Base-by-base conservation (phyloP, 768 basidiomycete genomes). In the Dioszegia aurantiaca region DNA sequence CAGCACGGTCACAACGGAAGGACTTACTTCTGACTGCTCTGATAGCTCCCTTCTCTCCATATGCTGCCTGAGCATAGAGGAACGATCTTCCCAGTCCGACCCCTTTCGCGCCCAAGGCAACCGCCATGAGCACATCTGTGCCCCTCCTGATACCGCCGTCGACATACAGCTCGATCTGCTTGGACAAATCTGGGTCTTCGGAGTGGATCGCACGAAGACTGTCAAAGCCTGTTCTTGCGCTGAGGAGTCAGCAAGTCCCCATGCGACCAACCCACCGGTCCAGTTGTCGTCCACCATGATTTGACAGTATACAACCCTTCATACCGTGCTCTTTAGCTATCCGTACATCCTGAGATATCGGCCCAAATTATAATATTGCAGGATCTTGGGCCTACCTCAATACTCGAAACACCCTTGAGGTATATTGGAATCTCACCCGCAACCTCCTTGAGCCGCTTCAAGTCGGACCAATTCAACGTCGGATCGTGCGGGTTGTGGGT, bases 121-220 rank as follows among this genome's bases (percentile, higher is more conserved):
- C 78, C 0, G 91, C 90, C 76, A 90, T 90, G 31, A 94, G 77
- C 11, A 92, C 86, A 77, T 94, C 91, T 55, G 87, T 89, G 21
- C 90, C 90, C 40, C 90, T 82, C 39, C 81, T 80, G 27, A 88
- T 77, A 4, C 88, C 88, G 74, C 91, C 91, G 67, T 95, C 91
- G 49, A 94, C 83, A 65, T 90, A 94, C 1, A 95, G 87, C 40
- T 80, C 78, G 16, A 79, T 45, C 17, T 75, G 54, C 31, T 70
- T 63, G 6, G 69, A 55, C 1, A 78, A 48, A n/a, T 68, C 58
- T 3, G 77, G 77, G 33, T 74, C 70, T 41, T 74, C 60, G 1
- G 57, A 59, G 48, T 73, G 64, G 4, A 76, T 71, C 11, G 59
- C 53, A 37, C 72, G 59, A 17, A 76, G 81, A 3, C 90, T 82